Evolutionary conservation across 2,329 filamentous ascomycete genomes (phyloP).

Genomic region (Aspergillus ustus): DNA sequence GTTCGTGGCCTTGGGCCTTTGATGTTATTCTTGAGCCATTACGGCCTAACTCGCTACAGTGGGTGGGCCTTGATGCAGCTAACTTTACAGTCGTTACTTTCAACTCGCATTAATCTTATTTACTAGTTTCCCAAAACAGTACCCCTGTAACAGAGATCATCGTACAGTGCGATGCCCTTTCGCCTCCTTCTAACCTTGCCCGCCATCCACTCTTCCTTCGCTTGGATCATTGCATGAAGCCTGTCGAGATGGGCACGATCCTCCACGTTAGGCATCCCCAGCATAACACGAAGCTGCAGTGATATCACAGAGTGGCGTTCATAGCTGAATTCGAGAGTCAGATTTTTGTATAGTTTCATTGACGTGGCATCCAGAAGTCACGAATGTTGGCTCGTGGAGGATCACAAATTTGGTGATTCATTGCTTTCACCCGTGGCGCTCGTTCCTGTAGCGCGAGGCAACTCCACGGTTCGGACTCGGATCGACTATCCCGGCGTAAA

Average conservation of each 20-base stretch:
- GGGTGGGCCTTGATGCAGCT: neutral
- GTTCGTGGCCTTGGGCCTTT: conserved; percentile 15
- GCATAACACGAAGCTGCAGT: conserved; percentile 20
- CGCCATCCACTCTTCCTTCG: conserved; percentile 4
- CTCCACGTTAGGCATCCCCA: conserved; percentile 2
- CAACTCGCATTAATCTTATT: neutral
- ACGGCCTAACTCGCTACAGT: neutral
- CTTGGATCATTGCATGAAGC: conserved; percentile 8
- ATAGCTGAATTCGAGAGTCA: conserved; percentile 8
- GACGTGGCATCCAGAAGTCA: conserved; percentile 24
- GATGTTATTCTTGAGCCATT: conserved; percentile 9
- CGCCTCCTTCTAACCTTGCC: neutral
- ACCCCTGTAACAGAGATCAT: conserved; percentile 9
- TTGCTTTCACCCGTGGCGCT: neutral
- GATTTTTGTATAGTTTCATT: conserved; percentile 15
- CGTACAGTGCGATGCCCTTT: neutral
- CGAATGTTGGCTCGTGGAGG: conserved; percentile 1
- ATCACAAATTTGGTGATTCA: neutral
- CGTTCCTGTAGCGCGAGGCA: neutral
- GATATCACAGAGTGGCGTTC: conserved; percentile 21
- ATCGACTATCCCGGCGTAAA: neutral
- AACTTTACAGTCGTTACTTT: neutral
- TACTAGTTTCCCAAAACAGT: neutral
- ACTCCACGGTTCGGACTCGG: conserved; percentile 5
- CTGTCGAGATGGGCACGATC: conserved; percentile 5